Percentiles rank a stretch among this genome's conserved stretches.
These are phyloP conservation scores for Multifurca ochricompacta DNA, from an alignment of 768 basidiomycete species.

Conservation along the genomic window DNA sequence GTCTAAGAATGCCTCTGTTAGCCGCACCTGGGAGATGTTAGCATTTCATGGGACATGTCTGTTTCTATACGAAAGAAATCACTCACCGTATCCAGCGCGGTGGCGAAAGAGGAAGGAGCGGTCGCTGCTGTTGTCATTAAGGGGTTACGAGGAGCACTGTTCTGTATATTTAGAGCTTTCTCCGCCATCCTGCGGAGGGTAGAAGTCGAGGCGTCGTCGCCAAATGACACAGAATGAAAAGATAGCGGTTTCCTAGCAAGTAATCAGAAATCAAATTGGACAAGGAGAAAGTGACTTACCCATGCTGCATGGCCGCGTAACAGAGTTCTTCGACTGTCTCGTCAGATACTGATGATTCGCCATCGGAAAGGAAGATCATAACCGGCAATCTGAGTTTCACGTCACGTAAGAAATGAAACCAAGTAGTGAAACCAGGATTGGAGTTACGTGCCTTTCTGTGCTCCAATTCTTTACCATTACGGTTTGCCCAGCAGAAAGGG, in stretches of 20 bases:
- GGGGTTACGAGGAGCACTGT: slow-evolving; percentile 30
- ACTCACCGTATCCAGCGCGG: slow-evolving; percentile 27
- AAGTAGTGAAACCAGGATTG: neutral
- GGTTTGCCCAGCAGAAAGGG: slow-evolving; percentile 31
- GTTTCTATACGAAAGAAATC: neutral
- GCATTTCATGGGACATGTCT: neutral
- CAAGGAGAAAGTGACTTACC: slow-evolving; percentile 27
- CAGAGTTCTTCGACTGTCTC: slow-evolving; percentile 34
- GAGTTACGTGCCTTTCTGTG: slow-evolving; percentile 34
- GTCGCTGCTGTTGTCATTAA: neutral
- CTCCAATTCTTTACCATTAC: slow-evolving; percentile 44
- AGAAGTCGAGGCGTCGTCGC: slow-evolving; percentile 26
- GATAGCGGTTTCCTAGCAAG: slow-evolving; percentile 43
- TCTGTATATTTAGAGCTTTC: slow-evolving; percentile 42
- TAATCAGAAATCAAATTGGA: neutral
- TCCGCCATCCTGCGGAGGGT: slow-evolving; percentile 44
- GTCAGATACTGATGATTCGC: slow-evolving; percentile 38
- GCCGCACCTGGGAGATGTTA: slow-evolving; percentile 33
- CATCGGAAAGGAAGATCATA: slow-evolving; percentile 52
- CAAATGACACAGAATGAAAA: slow-evolving; percentile 53
- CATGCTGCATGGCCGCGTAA: slow-evolving; percentile 34
- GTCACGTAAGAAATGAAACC: neutral
- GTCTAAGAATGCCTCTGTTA: slow-evolving; percentile 50
- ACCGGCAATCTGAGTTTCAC: slow-evolving; percentile 37
- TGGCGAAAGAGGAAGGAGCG: slow-evolving; percentile 31